Evolutionary conservation across 164 flowering plant species (phyloP), one percentile per base, ranked within the genome.

Genomic region (Euptelea pleiosperma): DNA sequence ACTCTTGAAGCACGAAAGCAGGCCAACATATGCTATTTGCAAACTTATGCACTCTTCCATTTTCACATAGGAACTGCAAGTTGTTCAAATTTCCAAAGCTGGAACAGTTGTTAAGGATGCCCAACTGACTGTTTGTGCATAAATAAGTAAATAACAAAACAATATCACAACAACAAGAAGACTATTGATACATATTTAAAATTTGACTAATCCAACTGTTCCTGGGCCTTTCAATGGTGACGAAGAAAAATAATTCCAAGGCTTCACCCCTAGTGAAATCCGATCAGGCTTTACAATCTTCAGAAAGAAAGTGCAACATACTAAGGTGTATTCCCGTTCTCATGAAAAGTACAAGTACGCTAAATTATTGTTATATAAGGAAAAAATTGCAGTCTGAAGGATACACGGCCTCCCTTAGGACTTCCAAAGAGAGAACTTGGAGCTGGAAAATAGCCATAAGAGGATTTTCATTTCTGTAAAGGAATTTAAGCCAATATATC

Each of bases 371-470:
- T 47, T 1, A 43, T 53, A 21, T 28, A 55, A 8, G 47, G 50
- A 55, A 33, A 42, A 19, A 4, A 16, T 40, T 48, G 29, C 42
- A 16, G 21, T n/a, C 26, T 36, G 12, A 77, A 88, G 99, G 99
- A 93, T 93, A 93, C 99, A 86, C 84, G 39, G 94, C 92, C 67
- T 90, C 95, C 70, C 86, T 75, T 46, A 93, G 79, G 65, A 90
- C 97, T 76, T 83, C 85, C 79, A 93, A 66, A 35, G 90, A 86
- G 40, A 90, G 89, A 74, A 90, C 67, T 63, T 93, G 99, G 49
- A 90, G 90, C 75, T 74, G 74, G 58, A 83, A 79, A 47, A 80
- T 61, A 43, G 62, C 60, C 41, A 57, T 58, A 52, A 85, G 65
- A 56, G 79, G 63, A 52, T 68, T 68, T 54, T 70, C 78, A 54